These are phyloP conservation scores for Myrmaecium sp. DNA, from an alignment of 2,329 filamentous ascomycete species.

Conservation along the genomic window DNA sequence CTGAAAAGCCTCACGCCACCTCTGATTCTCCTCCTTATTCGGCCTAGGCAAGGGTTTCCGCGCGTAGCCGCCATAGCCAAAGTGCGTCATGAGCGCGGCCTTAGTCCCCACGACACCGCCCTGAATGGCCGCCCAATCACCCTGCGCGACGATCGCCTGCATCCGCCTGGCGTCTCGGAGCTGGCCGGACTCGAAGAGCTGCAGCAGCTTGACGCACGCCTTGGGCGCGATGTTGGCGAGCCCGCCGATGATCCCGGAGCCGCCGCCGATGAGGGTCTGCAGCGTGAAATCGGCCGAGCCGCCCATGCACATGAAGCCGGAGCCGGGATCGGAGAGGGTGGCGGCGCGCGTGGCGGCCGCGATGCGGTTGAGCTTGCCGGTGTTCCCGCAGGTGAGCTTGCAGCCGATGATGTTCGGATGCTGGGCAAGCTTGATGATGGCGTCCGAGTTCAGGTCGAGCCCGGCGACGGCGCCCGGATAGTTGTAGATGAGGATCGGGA, in stretches of 20 bases:
- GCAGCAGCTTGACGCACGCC: conserved; percentile 43
- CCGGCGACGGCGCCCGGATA: conserved; percentile 48
- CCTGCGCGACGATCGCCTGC: conserved; percentile 48
- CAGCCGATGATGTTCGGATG: conserved; percentile 52
- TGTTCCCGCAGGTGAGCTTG: conserved; percentile 55
- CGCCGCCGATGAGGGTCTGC: conserved; percentile 52
- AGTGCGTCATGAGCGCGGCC: conserved; percentile 43
- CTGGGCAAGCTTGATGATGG: conserved; percentile 39
- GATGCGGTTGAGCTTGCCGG: conserved; percentile 46
- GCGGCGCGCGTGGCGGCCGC: conserved; percentile 33
- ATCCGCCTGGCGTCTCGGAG: conserved; percentile 43
- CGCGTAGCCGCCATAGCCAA: conserved; percentile 47
- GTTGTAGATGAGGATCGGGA: conserved; percentile 55
- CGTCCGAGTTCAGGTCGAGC: conserved; percentile 46
- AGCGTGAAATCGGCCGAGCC: conserved; percentile 60
- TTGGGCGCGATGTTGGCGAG: conserved; percentile 55
- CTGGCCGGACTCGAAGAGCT: conserved; percentile 43
- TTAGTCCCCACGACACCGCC: conserved; percentile 55
- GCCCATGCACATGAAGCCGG: conserved; percentile 51
- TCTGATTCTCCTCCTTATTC: conserved; percentile 22
- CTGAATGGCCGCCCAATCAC: conserved; percentile 54
- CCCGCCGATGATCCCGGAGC: conserved; percentile 54
- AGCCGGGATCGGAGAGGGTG: conserved; percentile 19
- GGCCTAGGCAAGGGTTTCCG: conserved; percentile 39
- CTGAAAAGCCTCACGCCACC: conserved; percentile 26